Evolutionary conservation across 331 rosid species (phyloP), one percentile per base, ranked within the genome.

Genomic region (Malus hybrid): DNA sequence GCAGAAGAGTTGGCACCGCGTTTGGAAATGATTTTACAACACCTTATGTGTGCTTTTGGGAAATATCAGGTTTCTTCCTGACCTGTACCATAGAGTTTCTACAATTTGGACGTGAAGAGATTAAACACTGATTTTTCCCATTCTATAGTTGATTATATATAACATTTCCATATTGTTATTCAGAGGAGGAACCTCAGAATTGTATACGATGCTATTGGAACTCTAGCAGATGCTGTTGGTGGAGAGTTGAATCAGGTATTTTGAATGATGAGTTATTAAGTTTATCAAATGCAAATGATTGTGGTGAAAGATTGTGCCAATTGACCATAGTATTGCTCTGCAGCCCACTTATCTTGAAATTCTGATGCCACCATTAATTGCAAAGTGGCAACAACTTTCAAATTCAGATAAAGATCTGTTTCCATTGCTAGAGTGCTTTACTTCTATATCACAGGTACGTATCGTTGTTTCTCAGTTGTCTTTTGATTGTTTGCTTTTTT

Each of bases 181-280:
- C 79, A 96, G 99, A 88, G 98, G 65, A 89, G 94, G 73, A 96
- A 96, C 77, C 96, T 93, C 71, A 86, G 99, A 81, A 90, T 96
- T 79, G 96, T 96, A 65, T 96, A 96, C 72, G 99, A 96, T 83
- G 99, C 99, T 70, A 91, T 96, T 82, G 98, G 98, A 81, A 96
- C 99, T 80, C 87, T 96, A 70, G 99, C 99, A 77, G 99, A 92
- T 86, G 97, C 98, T 82, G 97, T 96, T 65, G 97, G 96, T 33
- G 93, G 81, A 63, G 98, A 92, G 88, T 86, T 96, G 79, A 89
- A 96, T 83, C 88, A 84, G 93, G 99, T 96, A 82, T 18, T 80
- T 44, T 20, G 64, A 62, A n/a, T 27, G 10, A 32, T 4, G 31
- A 42, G 44, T 69, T 22, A 29, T 46, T n/a, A 31, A 73, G 67